Evolutionary conservation across 257 asterid genomes (phyloP), one percentile per base, ranked within the genome.

Genomic region (Salvia splendens): DNA sequence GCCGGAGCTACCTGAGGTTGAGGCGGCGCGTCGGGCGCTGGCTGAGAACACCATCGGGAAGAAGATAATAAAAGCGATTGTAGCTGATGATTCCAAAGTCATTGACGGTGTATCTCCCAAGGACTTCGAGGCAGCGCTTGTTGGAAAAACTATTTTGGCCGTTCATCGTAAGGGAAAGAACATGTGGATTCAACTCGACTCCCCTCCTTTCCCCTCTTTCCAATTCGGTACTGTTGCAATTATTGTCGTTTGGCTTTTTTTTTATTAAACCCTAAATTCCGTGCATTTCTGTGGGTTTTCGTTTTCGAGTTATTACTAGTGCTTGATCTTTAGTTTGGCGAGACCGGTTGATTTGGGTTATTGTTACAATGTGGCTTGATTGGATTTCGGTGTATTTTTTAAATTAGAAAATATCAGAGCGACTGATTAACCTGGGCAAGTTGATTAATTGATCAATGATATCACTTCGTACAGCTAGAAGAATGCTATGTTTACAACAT

Each of bases 1-100:
- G 97, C 99, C 99, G 77, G 99, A 94, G 83, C 95, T 94, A 6
- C 99, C 99, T 59, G 97, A 91, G 84, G 99, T 94, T 42, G 97
- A 94, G 84, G 91, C 97, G 63, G 96, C 99, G 79, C 95, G 97
- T 15, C 82, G 91, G 50, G 99, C 95, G 42, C 36, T 91, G 5
- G 85, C 84, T 82, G 96, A 86, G 14, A 80, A 88, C 83, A 91
- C 97, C 72, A 68, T 79, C 1, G 99, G 99, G 51, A 90, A 86
- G 87, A 91, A 73, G 81, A 91, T 91, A 4, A 32, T 36, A 12
- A 86, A 58, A 72, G 78, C 96, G 49, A 78, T 75, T 28, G 87
- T 94, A 28, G 95, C 97, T 65, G 85, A 85, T 57, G 99, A 94
- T 66, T 4, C 88, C 32, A 94, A 88, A 74, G 99, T 94, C 75